Conservation (phyloP, 2,329 filamentous ascomycete genomes). For the Fonsecaea monophora region DNA sequence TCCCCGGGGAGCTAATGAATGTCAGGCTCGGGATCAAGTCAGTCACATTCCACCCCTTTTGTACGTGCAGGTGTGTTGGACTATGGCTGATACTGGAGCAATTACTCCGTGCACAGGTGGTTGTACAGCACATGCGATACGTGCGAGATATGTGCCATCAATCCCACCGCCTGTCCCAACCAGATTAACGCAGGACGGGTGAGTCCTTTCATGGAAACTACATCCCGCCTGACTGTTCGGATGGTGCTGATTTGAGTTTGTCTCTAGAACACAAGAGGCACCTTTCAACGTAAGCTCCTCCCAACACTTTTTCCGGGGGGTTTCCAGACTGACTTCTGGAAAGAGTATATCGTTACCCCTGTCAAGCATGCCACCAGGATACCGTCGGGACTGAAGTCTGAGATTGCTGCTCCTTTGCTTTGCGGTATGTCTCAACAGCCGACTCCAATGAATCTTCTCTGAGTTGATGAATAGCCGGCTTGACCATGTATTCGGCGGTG, state of each 20-base stretch:
- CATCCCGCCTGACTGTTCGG: background rate
- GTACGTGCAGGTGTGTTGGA: background rate
- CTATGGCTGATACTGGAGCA: background rate
- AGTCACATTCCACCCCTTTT: conserved; percentile 7
- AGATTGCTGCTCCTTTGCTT: conserved; percentile 47
- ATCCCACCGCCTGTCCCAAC: conserved; percentile 49
- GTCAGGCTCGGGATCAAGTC: conserved; percentile 42
- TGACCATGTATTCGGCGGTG: conserved; percentile 51
- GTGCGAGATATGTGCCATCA: conserved; percentile 49
- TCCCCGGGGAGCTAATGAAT: conserved; percentile 17
- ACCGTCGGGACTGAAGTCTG: conserved; percentile 44
- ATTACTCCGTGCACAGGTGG: conserved; percentile 39
- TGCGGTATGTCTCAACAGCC: conserved; percentile 41
- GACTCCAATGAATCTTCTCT: background rate
- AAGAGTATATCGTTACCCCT: conserved; percentile 47
- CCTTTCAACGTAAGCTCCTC: conserved; percentile 43
- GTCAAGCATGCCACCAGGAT: conserved; percentile 48
- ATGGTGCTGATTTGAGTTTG: background rate
- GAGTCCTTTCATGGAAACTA: background rate
- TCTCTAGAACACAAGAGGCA: conserved; percentile 44
- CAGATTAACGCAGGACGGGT: conserved; percentile 49
- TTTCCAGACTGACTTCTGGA: background rate
- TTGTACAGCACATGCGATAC: conserved; percentile 48
- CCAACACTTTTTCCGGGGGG: background rate
- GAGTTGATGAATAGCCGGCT: conserved; percentile 36